Evolutionary conservation across 768 basidiomycete species (phyloP).

Genomic region (Suillus hirtellus): DNA sequence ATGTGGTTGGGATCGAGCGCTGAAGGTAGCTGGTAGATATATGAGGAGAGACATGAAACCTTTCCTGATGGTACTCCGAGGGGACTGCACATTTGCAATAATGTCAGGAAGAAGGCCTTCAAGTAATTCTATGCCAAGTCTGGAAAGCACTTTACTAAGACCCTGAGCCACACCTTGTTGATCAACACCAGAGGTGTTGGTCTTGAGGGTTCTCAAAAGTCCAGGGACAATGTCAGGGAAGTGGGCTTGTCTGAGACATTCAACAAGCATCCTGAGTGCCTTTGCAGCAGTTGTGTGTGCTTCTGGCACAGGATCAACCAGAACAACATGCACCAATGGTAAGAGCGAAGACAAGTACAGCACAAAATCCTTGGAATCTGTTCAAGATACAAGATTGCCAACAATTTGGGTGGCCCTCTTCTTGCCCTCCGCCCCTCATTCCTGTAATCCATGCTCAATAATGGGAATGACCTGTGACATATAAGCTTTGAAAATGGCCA

Average conservation of each 20-base stretch:
- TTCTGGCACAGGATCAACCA: conserved; percentile 97
- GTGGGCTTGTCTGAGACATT: conserved; percentile 88
- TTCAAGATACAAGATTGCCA: conserved; percentile 91
- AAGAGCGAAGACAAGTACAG: conserved; percentile 89
- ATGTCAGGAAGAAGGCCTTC: conserved; percentile 94
- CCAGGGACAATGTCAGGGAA: conserved; percentile 97
- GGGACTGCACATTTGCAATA: conserved; percentile 86
- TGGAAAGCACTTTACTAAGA: conserved; percentile 90
- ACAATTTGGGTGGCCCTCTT: conserved; percentile 96
- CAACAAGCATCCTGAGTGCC: conserved; percentile 91
- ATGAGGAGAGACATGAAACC: conserved; percentile 98
- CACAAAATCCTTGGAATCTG: conserved; percentile 89
- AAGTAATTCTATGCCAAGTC: conserved; percentile 95
- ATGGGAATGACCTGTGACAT: conserved; percentile 82
- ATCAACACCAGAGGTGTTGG: conserved; percentile 93
- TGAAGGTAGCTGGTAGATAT: conserved; percentile 94
- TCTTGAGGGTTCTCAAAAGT: conserved; percentile 82
- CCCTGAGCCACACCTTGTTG: conserved; percentile 98
- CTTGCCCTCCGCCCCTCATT: conserved; percentile 92
- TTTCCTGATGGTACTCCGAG: conserved; percentile 88
- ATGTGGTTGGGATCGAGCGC: conserved; percentile 94
- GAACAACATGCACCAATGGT: conserved; percentile 88
- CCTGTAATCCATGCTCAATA: conserved; percentile 87
- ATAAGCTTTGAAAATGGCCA: conserved; percentile 8
- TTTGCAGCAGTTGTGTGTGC: conserved; percentile 97